These are phyloP conservation scores for Nitzschia sp. DNA, from an alignment of 108 stramenopile species.

Conservation along the genomic window DNA sequence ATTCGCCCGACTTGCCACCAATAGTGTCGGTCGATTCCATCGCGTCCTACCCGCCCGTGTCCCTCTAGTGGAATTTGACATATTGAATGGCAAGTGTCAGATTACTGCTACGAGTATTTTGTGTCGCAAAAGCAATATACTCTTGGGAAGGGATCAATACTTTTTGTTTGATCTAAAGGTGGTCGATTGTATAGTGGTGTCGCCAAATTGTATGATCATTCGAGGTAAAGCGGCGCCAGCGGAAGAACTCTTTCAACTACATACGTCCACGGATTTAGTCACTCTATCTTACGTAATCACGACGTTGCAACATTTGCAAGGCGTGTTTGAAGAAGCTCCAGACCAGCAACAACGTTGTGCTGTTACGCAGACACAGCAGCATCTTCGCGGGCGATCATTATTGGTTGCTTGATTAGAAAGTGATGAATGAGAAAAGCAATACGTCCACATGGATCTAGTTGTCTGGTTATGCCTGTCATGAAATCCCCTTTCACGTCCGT, in stretches of 20 bases:
- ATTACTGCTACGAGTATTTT: neutral
- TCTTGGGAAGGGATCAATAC: neutral
- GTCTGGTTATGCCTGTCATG: too few relatives aligned
- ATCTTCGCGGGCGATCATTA: too few relatives aligned
- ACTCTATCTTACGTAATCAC: neutral
- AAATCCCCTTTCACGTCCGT: too few relatives aligned
- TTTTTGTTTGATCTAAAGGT: constrained; percentile 5
- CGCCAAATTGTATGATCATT: constrained; percentile 9
- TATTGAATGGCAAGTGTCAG: constrained; percentile 12
- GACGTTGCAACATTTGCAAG: neutral
- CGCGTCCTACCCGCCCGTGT: neutral
- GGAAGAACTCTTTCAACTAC: neutral
- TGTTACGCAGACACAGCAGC: too few relatives aligned
- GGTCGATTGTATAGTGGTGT: neutral
- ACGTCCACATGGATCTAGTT: too few relatives aligned
- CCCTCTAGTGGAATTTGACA: constrained; percentile 15
- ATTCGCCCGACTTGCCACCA: constrained; percentile 10
- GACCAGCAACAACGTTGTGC: too few relatives aligned
- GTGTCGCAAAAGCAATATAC: neutral
- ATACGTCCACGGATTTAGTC: neutral
- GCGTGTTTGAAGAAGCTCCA: neutral
- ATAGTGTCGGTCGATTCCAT: constrained; percentile 5
- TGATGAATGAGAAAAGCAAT: too few relatives aligned
- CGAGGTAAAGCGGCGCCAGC: neutral
- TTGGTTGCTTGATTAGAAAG: too few relatives aligned